Evolutionary conservation across 1,139 yeast genomes (phyloP), one percentile per base, ranked within the genome.

Genomic region (Saccharomyces hybrid): DNA sequence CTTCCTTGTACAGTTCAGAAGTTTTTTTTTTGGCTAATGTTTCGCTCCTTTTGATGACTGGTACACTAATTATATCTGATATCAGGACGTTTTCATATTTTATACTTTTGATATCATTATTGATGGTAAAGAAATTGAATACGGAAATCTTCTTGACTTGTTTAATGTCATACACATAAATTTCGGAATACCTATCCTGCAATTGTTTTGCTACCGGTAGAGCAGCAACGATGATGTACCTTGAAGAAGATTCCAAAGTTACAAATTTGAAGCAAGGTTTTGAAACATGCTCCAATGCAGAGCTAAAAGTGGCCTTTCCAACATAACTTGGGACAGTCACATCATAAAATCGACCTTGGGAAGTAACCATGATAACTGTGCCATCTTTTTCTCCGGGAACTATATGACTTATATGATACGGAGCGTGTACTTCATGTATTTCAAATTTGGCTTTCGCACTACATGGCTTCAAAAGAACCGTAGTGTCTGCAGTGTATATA

Each of bases 1-100:
- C 52, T 64, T 65, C 46, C 3, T 69, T 69, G 49, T 54, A 65
- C 23, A 58, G 48, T 14, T 57, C 52, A 34, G 57, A 48, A n/a
- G 49, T 51, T 23, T 49, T 52, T 16, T 44, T 27, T 14, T 49
- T 47, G 8, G 32, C 47, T 6, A 27, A 48, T 2, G 27, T 28
- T 23, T 28, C 29, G 0, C 49, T 26, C 7, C 44, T 48, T 25
- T 51, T 54, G 23, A 55, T 34, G 38, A 52, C 58, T 2, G 64
- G 56, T 9, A 62, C 52, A 8, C 56, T 46, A 14, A 51, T 52
- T 3, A 67, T 57, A 54, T 63, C 66, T 11, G 67, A 52, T 3
- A 65, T 54, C n/a, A 51, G 50, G 5, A 62, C 58, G 41, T 64
- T 59, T 7, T 63, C 62, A 54, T 56, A 60, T 9, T 38, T 28